Evolutionary conservation across 176 grass and related monocot genomes (phyloP).

Genomic region (Oryza meridionalis): DNA sequence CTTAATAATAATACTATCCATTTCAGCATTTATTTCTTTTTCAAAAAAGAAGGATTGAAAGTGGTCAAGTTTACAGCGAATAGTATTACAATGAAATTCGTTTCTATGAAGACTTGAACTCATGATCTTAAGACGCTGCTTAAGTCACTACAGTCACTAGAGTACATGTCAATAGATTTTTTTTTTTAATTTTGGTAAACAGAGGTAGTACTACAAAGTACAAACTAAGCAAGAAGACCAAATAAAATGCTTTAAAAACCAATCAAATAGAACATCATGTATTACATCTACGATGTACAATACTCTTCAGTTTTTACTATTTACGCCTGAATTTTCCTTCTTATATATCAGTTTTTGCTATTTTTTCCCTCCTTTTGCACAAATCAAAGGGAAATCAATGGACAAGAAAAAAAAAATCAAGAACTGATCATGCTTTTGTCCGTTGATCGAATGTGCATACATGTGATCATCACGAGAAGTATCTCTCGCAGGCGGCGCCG

Average conservation of each 20-base stretch:
- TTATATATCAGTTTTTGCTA: not conserved
- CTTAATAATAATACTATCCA: too few relatives aligned
- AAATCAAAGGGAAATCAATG: too few relatives aligned
- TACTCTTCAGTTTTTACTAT: not conserved
- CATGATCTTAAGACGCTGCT: too few relatives aligned
- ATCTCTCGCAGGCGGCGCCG: slow-evolving; percentile 34
- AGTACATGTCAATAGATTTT: too few relatives aligned
- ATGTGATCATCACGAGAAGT: slow-evolving; percentile 10
- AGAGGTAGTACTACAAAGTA: not conserved
- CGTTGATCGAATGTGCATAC: not conserved
- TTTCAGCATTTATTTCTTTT: not conserved
- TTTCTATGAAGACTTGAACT: too few relatives aligned
- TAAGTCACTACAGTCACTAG: not conserved
- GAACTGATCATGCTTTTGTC: too few relatives aligned
- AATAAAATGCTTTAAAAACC: not conserved
- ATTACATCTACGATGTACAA: not conserved
- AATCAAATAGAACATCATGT: not conserved
- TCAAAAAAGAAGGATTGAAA: not conserved
- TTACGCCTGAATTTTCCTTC: not conserved
- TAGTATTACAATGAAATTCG: not conserved
- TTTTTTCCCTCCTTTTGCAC: not conserved
- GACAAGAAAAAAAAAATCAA: too few relatives aligned
- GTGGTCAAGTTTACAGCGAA: not conserved
- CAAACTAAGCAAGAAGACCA: not conserved
- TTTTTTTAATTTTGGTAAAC: not conserved